These are phyloP conservation scores for Sanguinoderma infundibulare DNA, from an alignment of 1,284 basidiomycete genomes.

Conservation along the genomic window DNA sequence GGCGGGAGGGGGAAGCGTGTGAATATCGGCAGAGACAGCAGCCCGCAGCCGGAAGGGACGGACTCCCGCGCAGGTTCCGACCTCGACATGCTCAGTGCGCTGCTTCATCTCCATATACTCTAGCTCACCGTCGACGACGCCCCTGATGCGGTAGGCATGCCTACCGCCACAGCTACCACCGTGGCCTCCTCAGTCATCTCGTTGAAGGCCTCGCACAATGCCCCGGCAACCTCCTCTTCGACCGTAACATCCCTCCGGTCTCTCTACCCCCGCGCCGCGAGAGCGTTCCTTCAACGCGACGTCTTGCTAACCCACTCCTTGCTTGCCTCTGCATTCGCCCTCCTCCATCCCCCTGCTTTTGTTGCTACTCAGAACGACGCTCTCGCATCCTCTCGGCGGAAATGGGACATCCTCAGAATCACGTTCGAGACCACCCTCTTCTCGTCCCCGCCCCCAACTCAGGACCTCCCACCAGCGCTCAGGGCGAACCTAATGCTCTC, in stretches of 20 bases:
- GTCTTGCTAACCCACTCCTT: slow-evolving; percentile 65
- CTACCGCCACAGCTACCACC: slow-evolving; percentile 30
- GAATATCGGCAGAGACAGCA: slow-evolving; percentile 4
- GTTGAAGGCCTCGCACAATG: slow-evolving; percentile 22
- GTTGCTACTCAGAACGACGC: slow-evolving; percentile 41
- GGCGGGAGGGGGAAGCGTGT: slow-evolving; percentile 1
- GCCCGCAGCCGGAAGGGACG: background rate
- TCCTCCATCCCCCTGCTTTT: slow-evolving; percentile 54
- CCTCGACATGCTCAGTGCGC: background rate
- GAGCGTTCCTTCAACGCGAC: slow-evolving; percentile 76
- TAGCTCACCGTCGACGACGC: background rate
- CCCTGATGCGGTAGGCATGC: slow-evolving; percentile 20
- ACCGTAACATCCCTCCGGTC: slow-evolving; percentile 59
- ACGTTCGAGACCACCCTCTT: slow-evolving; percentile 79
- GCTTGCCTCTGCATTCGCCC: slow-evolving; percentile 66
- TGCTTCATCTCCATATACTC: slow-evolving; percentile 1
- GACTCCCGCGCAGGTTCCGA: background rate
- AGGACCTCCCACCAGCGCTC: slow-evolving; percentile 53
- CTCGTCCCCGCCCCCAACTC: slow-evolving; percentile 50
- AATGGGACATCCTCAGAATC: slow-evolving; percentile 84
- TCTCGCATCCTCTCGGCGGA: slow-evolving; percentile 61
- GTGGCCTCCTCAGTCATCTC: slow-evolving; percentile 22
- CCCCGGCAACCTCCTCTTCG: slow-evolving; percentile 31
- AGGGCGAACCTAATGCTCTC: slow-evolving; percentile 58
- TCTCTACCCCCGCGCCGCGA: slow-evolving; percentile 74